phyloP scores from a whole-genome alignment of 345 rosid species.

The Aegle marmelos region DNA sequence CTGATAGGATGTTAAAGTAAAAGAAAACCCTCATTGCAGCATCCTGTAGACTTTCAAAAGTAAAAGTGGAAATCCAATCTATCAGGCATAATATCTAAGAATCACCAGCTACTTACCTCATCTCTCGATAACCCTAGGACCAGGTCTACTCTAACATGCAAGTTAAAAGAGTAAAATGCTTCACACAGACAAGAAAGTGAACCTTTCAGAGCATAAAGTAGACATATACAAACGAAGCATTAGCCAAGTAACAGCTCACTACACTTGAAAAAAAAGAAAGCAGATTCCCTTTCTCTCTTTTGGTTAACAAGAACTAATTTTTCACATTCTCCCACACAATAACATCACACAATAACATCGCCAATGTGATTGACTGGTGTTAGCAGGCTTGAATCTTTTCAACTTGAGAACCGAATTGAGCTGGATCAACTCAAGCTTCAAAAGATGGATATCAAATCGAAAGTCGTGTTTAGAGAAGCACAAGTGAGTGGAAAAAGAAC shows the following conservation, averaged over 20 bases:
- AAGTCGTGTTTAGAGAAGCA: conserved; percentile 4
- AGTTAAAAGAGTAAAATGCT: conserved; percentile 46
- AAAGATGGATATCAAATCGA: conserved; percentile 16
- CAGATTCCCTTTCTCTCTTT: conserved; percentile 71
- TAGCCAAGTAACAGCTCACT: conserved; percentile 67
- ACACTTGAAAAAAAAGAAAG: conserved; percentile 40
- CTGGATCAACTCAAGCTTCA: conserved; percentile 25
- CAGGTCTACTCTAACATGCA: conserved; percentile 38
- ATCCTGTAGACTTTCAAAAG: conserved; percentile 41
- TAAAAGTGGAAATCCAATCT: conserved; percentile 45
- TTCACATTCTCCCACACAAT: conserved; percentile 24
- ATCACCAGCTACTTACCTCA: conserved; percentile 39
- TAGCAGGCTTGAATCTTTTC: conserved; percentile 18
- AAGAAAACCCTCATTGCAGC: conserved; percentile 45
- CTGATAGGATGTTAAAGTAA: conserved; percentile 46
- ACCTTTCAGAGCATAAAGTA: conserved; percentile 93
- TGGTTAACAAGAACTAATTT: conserved; percentile 14
- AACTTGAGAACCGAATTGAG: conserved; percentile 21
- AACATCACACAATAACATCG: conserved; percentile 20
- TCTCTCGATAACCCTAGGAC: conserved; percentile 42
- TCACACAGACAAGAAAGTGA: conserved; percentile 70
- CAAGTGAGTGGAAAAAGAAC: neutral
- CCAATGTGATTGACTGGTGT: conserved; percentile 28
- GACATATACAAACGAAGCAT: conserved; percentile 43
- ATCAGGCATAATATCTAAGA: conserved; percentile 65